phyloP scores from a whole-genome alignment of 345 rosid genomes.

The Salix dunnii region DNA sequence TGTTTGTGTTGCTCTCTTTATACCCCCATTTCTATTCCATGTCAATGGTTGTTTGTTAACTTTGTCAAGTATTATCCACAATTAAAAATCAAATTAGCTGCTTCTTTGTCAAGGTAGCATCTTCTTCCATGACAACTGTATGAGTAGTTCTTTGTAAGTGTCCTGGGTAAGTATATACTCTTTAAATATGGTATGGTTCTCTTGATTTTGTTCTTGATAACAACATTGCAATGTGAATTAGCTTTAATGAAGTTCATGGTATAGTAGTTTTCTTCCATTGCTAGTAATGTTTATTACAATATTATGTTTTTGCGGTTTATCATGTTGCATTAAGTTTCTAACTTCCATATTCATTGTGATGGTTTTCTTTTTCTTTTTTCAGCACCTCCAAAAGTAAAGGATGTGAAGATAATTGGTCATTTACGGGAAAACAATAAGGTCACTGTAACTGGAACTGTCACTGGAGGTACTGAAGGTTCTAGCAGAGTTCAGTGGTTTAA shows the following conservation, averaged over 20 bases:
- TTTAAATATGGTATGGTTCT: not conserved
- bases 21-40: too few species aligned
- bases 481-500: conserved; percentile 98
- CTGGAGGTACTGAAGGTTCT: conserved; percentile 90
- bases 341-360: conserved; percentile 7
- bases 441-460: conserved; percentile 71
- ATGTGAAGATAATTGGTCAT: conserved; percentile 85
- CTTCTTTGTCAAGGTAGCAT: too few species aligned
- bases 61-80: too few species aligned
- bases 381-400: conserved; percentile 93
- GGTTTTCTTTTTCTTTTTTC: conserved; percentile 23
- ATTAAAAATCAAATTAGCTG: too few species aligned
- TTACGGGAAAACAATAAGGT: conserved; percentile 81
- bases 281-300: not conserved
- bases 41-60: too few species aligned
- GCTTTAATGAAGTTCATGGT: not conserved
- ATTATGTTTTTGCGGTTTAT: conserved; percentile 5
- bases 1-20: too few species aligned
- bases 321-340: conserved; percentile 1
- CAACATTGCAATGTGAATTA: not conserved
- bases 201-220: not conserved
- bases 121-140: not conserved
- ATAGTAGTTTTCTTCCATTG: not conserved
- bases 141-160: not conserved
- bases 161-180: not conserved